These are phyloP conservation scores for Amanita polypyramis DNA, from an alignment of 768 basidiomycete species.

Conservation along the genomic window DNA sequence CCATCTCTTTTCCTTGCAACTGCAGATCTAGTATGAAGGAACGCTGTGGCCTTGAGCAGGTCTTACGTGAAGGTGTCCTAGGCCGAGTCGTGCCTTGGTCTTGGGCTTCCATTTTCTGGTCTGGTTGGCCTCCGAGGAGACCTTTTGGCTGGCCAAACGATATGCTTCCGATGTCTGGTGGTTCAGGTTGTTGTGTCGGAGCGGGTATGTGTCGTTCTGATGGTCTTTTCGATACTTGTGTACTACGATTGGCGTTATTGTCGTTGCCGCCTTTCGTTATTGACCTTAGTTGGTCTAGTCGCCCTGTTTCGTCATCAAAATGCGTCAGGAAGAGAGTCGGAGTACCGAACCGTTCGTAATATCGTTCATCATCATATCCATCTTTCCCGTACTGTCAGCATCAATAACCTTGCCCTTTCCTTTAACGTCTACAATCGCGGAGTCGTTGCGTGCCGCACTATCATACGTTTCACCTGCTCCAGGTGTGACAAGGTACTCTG, in stretches of 20 bases:
- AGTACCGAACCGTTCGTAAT: constrained; percentile 34
- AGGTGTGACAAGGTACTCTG: constrained; percentile 22
- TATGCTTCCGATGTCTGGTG: constrained; percentile 7
- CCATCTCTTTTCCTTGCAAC: constrained; percentile 17
- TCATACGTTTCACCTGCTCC: background rate
- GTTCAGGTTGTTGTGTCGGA: constrained; percentile 9
- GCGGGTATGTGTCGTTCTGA: background rate
- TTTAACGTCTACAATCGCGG: constrained; percentile 11
- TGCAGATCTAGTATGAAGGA: constrained; percentile 7
- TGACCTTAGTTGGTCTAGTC: background rate
- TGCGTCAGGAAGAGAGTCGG: background rate
- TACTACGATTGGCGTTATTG: background rate
- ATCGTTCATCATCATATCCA: constrained; percentile 24
- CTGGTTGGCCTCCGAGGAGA: constrained; percentile 15
- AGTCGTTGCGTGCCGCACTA: background rate
- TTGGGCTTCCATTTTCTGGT: background rate
- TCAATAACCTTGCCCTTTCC: constrained; percentile 20
- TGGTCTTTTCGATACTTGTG: constrained; percentile 4
- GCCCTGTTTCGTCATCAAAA: background rate
- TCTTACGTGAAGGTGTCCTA: background rate
- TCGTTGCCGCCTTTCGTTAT: background rate
- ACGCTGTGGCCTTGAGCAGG: background rate
- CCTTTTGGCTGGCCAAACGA: constrained; percentile 25
- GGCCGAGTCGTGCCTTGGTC: background rate
- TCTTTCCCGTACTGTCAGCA: constrained; percentile 7